Conservation (phyloP, 2,329 filamentous ascomycete genomes). For the Fusarium staphyleae region DNA sequence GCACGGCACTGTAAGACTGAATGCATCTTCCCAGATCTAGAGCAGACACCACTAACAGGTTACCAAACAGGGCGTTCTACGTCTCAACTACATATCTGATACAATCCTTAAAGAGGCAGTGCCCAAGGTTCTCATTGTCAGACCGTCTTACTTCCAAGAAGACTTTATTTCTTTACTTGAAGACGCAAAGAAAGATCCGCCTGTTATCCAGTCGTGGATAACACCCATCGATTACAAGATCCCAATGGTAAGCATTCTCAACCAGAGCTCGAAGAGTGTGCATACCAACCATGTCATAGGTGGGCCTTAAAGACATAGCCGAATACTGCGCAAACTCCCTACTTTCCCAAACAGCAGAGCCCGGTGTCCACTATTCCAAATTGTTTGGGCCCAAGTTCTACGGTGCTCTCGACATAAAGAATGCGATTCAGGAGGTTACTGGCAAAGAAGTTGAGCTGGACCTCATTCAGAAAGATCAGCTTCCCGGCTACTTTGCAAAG, state of each 20-base stretch:
- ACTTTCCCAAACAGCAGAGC: constrained; percentile 15
- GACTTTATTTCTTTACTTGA: constrained; percentile 34
- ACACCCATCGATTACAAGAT: constrained; percentile 43
- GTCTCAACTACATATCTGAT: constrained; percentile 36
- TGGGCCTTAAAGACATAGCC: constrained; percentile 43
- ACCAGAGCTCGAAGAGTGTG: accelerated
- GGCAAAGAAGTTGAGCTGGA: constrained; percentile 38
- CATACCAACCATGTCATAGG: constrained; percentile 22
- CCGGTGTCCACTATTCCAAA: constrained; percentile 31
- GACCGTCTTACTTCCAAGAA: constrained; percentile 35
- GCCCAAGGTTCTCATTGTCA: constrained; percentile 31
- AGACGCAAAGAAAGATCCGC: constrained; percentile 30
- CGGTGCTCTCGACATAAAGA: constrained; percentile 41
- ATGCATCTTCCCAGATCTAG: neutral
- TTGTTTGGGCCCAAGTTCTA: constrained; percentile 43
- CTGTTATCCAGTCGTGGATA: constrained; percentile 39
- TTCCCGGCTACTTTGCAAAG: constrained; percentile 37
- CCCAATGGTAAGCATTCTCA: constrained; percentile 41
- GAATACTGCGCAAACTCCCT: constrained; percentile 37
- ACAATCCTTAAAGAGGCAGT: constrained; percentile 28
- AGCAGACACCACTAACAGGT: neutral
- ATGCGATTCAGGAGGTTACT: constrained; percentile 38
- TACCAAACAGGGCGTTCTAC: constrained; percentile 37
- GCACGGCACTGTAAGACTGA: constrained; percentile 40
- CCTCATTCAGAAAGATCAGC: constrained; percentile 32